Evolutionary conservation across 495 filamentous ascomycete species (phyloP), one percentile per base, ranked within the genome.

Genomic region (Aspergillus sclerotioniger): DNA sequence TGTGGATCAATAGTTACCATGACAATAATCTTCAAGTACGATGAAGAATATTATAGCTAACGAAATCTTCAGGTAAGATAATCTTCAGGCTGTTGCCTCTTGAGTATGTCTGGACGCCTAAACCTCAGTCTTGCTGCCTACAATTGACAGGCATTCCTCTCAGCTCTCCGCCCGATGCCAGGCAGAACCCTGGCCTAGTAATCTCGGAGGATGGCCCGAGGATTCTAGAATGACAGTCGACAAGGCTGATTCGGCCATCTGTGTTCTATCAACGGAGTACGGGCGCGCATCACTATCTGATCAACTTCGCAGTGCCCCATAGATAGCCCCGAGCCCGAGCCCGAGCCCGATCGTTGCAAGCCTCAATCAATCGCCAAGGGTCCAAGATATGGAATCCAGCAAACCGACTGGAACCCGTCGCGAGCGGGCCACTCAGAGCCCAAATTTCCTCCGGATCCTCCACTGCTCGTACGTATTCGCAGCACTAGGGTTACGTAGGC

Each of bases 191-290:
- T 41, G 37, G 13, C 5, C 37, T 41, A 41, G n/a, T 1, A 41
- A 41, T 1, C 37, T 41, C 37, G 37, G 37, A 41, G 37, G n/a
- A 12, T 12, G n/a, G 12, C 37, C 37, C 37, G 12, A 29, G 21
- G 25, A 50, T 50, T 50, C 47, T 50, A 50, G 47, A 50, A 50
- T 16, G 13, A 16, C 47, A 10, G 29, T 50, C 47, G 25, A 50
- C 21, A 29, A 50, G 47, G 47, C 47, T 46, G 19, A 21, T 16
- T 44, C 41, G 41, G 10, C 19, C 15, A 44, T 44, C 41, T 16
- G n/a, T 19, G 7, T 16, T 44, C 41, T 25, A 28, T 25, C 7
- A 8, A 3, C 21, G n/a, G 13, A 41, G 33, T 37, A 37, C 33
- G 33, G 33, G 13, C 9, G 33, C 33, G 9, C 7, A 35, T 35